Percentiles rank a stretch among this genome's conserved stretches.
Conservation (phyloP, 257 asterid genomes). For the Solanum bulbocastanum region DNA sequence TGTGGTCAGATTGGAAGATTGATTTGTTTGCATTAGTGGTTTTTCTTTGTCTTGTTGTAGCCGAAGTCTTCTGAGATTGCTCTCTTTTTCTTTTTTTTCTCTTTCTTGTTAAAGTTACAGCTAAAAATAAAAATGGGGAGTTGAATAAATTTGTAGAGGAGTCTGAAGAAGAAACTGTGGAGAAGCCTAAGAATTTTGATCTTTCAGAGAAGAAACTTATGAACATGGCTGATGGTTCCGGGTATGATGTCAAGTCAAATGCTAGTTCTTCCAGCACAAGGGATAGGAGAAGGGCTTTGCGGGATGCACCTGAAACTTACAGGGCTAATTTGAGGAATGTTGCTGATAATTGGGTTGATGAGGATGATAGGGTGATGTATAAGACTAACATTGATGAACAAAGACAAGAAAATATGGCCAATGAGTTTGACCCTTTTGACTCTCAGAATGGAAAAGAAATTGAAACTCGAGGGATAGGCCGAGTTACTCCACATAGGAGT, state of each 20-base stretch:
- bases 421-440: constrained; percentile 13
- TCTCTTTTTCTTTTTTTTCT: not conserved
- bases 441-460: constrained; percentile 7
- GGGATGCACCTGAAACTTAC: constrained; percentile 23
- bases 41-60: not conserved
- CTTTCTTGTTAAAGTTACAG: constrained; percentile 34
- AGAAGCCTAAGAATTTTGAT: constrained; percentile 29
- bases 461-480: constrained; percentile 8
- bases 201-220: constrained; percentile 24
- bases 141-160: constrained; percentile 43
- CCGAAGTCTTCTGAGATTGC: not conserved
- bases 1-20: not conserved
- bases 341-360: constrained; percentile 20
- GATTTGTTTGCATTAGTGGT: not conserved
- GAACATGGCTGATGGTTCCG: constrained; percentile 39
- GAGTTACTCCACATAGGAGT: constrained; percentile 4
- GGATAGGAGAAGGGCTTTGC: constrained; percentile 31
- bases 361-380: constrained; percentile 14
- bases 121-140: constrained; percentile 48
- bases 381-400: constrained; percentile 7
- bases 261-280: constrained; percentile 39
- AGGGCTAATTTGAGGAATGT: constrained; percentile 6
- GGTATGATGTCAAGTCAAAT: constrained; percentile 45
- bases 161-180: constrained; percentile 46
- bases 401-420: constrained; percentile 10